Evolutionary conservation across 805 yeast genomes (phyloP).

Genomic region (Saccharomyces kudriavzevii): DNA sequence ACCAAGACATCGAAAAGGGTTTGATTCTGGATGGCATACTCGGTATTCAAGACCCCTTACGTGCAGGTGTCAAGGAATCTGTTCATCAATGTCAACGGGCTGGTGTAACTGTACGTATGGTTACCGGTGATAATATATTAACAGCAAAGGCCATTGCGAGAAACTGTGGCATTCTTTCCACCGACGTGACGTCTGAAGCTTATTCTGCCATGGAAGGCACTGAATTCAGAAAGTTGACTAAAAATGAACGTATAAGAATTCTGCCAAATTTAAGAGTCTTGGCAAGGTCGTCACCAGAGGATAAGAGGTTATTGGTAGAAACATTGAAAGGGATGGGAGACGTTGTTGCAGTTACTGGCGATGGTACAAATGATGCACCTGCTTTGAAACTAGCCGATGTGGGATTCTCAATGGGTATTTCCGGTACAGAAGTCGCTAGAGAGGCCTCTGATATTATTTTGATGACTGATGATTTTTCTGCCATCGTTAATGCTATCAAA

Average conservation of each 20-base stretch:
- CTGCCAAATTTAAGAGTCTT: conserved; percentile 76
- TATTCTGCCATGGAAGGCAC: conserved; percentile 89
- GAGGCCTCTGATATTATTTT: conserved; percentile 91
- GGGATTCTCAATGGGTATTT: conserved; percentile 97
- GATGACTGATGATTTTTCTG: conserved; percentile 90
- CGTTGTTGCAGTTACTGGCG: conserved; percentile 98
- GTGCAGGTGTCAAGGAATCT: conserved; percentile 84
- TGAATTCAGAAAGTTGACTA: conserved; percentile 58
- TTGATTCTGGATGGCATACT: conserved; percentile 64
- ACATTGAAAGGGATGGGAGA: conserved; percentile 74
- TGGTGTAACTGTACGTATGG: conserved; percentile 95
- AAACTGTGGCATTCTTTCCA: conserved; percentile 62
- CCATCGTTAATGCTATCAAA: conserved; percentile 91
- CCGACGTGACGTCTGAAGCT: conserved; percentile 44
- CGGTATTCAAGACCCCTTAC: conserved; percentile 92
- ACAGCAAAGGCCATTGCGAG: conserved; percentile 90
- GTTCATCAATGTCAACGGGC: conserved; percentile 80
- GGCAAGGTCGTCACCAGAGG: conserved; percentile 95
- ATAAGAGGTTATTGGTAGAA: conserved; percentile 79
- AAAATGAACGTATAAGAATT: conserved; percentile 45
- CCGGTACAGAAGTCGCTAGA: conserved; percentile 98
- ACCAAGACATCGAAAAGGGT: conserved; percentile 23
- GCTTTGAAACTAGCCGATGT: conserved; percentile 95
- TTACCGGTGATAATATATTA: conserved; percentile 88
- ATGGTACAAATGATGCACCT: conserved; percentile 98